Percentiles rank a stretch among this genome's conserved stretches.
Conservation (phyloP, 2,329 filamentous ascomycete species). For the Paramyrothecium roridum region DNA sequence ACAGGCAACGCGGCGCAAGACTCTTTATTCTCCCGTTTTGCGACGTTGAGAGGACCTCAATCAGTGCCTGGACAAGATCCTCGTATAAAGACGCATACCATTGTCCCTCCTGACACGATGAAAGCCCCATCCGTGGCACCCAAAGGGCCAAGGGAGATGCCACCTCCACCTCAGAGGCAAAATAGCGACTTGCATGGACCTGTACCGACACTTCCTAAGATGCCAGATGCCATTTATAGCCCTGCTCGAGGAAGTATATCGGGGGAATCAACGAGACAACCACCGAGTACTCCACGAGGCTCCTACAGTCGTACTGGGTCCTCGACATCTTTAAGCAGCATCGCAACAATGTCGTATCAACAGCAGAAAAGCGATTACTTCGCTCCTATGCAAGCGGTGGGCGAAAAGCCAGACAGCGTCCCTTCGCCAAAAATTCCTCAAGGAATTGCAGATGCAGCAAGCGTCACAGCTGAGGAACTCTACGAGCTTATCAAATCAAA, state of each 20-base stretch:
- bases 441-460: constrained; percentile 49
- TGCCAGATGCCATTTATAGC: constrained; percentile 74
- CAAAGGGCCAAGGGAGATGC: constrained; percentile 52
- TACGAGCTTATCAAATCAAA: constrained; percentile 62
- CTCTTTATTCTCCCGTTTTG: constrained; percentile 50
- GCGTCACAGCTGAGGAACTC: constrained; percentile 67
- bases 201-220: constrained; percentile 61
- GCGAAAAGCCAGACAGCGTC: neutral
- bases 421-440: too few relatives aligned
- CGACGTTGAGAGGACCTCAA: constrained; percentile 47
- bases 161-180: constrained; percentile 33
- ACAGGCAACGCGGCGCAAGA: constrained; percentile 39
- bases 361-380: constrained; percentile 28
- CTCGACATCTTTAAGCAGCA: constrained; percentile 31
- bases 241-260: constrained; percentile 71
- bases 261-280: constrained; percentile 61
- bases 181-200: constrained; percentile 47
- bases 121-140: constrained; percentile 7
- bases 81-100: constrained; percentile 48
- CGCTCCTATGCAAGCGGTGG: constrained; percentile 16
- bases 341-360: constrained; percentile 20
- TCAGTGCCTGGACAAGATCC: constrained; percentile 45
- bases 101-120: constrained; percentile 27
- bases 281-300: constrained; percentile 61
- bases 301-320: constrained; percentile 61